Base-by-base conservation (phyloP, 2,329 filamentous ascomycete species). In the Lachnellula cervina region DNA sequence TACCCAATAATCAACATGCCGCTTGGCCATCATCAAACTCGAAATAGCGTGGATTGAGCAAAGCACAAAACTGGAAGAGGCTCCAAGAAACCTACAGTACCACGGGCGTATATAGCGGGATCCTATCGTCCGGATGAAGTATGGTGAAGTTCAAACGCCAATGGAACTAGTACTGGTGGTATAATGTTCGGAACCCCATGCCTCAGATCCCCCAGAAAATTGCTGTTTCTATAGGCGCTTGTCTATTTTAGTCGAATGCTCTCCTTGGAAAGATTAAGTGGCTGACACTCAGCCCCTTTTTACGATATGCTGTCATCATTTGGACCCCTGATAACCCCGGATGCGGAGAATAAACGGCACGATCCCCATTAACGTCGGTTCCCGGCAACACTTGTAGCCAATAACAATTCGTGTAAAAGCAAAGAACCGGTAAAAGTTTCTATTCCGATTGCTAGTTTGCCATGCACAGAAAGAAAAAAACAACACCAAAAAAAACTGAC, bases 111-210 rank as follows among this genome's bases (percentile, higher is more conserved):
- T 23, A 8, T 25, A 23, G 23, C 44, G 23, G 44, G 44, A 23
- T 23, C 32, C 28, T 23, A 28, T 32, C 44, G 5, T 32, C 44
- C 28, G 16, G 7, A 47, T 14, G 23, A 32, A 47, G 13, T n/a
- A 2, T 23, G 17, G 3, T 25, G 13, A 14, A 14, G 4, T 5
- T 4, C 14, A 40, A 5, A 17, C 1, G 3, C 37, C 37, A 40
- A 66, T 65, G 54, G 61, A 58, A 62, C 40, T 62, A 59, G 59
- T n/a, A n/a, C n/a, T n/a, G n/a, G n/a, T n/a, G n/a, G n/a, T 62
- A 56, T 55, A 50, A 58, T 43, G 58, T 55, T 52, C 58, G 69
- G 66, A 40, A 17, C 37, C 28, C 14, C 14, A 40, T n/a, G 37
- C 4, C 14, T 40, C 16, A 40, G 37, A 40, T 40, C 37, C 37